Evolutionary conservation across 768 basidiomycete species (phyloP).

Genomic region (Rhodocollybia butyracea): DNA sequence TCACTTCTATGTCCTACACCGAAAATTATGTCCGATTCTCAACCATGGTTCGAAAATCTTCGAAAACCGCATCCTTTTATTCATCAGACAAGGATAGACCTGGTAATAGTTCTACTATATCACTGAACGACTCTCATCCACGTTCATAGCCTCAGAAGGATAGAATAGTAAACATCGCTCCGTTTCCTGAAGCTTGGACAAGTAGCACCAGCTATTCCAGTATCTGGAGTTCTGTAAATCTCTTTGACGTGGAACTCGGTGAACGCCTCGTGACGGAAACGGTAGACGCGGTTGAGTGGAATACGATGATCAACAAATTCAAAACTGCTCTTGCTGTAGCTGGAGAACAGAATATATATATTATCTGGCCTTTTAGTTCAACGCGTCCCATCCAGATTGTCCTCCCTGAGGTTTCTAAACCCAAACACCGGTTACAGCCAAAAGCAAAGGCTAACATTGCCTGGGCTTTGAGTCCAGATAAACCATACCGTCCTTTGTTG

Average conservation of each 20-base stretch:
- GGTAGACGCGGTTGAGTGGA: slow-evolving; percentile 40
- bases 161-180: neutral
- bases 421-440: slow-evolving; percentile 10
- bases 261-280: neutral
- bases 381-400: slow-evolving; percentile 7
- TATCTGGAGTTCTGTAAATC: neutral
- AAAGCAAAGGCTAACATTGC: slow-evolving; percentile 36
- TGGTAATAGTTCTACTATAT: too few species aligned
- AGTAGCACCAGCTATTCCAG: neutral
- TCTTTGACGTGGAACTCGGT: neutral
- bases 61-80: slow-evolving; percentile 34
- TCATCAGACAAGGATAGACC: slow-evolving; percentile 38
- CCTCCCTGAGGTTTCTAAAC: neutral
- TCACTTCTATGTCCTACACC: neutral
- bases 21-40: neutral
- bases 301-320: slow-evolving; percentile 41
- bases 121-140: too few species aligned
- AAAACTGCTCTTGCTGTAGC: slow-evolving; percentile 51
- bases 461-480: slow-evolving; percentile 51
- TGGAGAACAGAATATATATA: slow-evolving; percentile 31
- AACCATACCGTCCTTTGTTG: slow-evolving; percentile 54
- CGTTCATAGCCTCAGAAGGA: neutral
- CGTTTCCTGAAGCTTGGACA: neutral
- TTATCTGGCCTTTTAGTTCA: slow-evolving; percentile 26
- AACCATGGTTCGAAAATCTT: slow-evolving; percentile 34